phyloP scores from a whole-genome alignment of 129 eudicot genomes.

The Flaveria robusta region DNA sequence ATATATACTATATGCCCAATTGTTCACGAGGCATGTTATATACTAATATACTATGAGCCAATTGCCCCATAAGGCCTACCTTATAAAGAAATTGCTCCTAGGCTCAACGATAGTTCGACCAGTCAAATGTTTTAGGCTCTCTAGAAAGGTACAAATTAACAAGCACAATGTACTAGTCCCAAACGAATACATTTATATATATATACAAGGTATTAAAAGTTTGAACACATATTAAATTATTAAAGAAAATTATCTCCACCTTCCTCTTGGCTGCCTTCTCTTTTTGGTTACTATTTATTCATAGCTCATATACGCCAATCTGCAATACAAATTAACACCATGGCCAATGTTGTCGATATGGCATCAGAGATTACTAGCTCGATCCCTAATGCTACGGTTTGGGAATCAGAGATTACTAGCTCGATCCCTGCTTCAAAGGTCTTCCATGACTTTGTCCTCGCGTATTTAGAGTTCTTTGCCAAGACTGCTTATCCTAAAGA shows the following conservation, averaged over 20 bases:
- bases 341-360: neutral
- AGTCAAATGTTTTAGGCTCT: neutral
- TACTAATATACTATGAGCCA: too few relatives aligned
- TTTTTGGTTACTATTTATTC: conserved; percentile 7
- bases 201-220: conserved; percentile 5
- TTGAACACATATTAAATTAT: neutral
- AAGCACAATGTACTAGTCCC: neutral
- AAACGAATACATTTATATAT: neutral
- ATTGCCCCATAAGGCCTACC: too few relatives aligned
- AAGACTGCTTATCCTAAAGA: neutral
- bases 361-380: neutral
- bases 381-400: neutral
- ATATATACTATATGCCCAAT: neutral
- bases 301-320: neutral
- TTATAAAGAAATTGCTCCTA: too few relatives aligned
- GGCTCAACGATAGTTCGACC: neutral
- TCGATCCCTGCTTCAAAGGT: conserved; percentile 24
- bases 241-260: neutral
- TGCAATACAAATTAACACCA: conserved; percentile 2
- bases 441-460: conserved; percentile 16
- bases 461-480: neutral
- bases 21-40: too few relatives aligned
- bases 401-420: conserved; percentile 25
- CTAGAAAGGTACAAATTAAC: neutral
- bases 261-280: neutral